These are phyloP conservation scores for Styphnolobium japonicum DNA, from an alignment of 306 rosid species.

Conservation along the genomic window DNA sequence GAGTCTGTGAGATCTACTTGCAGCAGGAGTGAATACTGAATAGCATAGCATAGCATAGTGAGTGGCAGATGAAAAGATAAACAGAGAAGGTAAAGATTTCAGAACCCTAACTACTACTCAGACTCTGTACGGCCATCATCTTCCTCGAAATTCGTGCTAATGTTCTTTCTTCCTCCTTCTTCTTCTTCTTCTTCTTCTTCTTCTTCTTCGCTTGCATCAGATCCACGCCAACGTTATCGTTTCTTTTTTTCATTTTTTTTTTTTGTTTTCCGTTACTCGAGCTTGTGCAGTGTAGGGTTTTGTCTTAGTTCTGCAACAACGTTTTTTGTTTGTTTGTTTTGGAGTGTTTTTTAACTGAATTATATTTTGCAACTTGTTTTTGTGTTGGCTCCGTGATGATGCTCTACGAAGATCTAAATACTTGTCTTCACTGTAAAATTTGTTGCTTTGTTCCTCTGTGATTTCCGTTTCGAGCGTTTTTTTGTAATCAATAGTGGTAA, in stretches of 20 bases:
- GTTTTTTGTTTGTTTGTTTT: not conserved
- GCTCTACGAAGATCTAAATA: conserved; percentile 34
- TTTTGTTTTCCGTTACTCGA: not conserved
- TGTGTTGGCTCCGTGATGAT: not conserved
- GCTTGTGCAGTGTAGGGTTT: not conserved
- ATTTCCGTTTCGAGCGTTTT: no score
- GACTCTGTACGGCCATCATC: conserved; percentile 22
- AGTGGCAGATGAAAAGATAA: conserved; percentile 35
- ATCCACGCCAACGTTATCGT: conserved; percentile 35
- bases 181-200: not conserved
- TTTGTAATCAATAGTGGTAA: no score
- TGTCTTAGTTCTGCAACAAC: not conserved
- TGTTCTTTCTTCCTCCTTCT: not conserved
- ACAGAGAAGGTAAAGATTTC: conserved; percentile 37
- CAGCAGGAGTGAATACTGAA: conserved; percentile 39
- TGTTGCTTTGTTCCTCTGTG: not conserved
- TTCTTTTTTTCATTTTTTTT: conserved; percentile 9
- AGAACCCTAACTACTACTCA: conserved; percentile 42
- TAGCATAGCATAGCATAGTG: conserved; percentile 11
- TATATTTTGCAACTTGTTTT: not conserved
- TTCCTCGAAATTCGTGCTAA: conserved; percentile 19
- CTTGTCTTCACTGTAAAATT: conserved; percentile 2
- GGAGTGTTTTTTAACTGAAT: not conserved
- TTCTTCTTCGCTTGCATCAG: conserved; percentile 26
- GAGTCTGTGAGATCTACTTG: conserved; percentile 55